These are phyloP conservation scores for Gastrolobium bilobum DNA, from an alignment of 306 rosid species.

Conservation along the genomic window DNA sequence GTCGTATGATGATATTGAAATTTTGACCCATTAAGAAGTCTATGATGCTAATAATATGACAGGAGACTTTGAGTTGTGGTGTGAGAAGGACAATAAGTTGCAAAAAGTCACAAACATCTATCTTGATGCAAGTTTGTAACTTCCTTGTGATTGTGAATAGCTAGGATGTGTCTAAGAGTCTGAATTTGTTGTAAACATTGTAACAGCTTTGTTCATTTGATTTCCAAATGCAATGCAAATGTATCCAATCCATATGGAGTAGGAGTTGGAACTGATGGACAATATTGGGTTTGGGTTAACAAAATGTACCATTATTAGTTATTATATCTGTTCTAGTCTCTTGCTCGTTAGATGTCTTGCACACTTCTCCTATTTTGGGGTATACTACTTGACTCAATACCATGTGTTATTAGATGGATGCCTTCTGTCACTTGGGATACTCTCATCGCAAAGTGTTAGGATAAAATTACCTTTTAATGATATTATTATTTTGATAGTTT, in stretches of 20 bases:
- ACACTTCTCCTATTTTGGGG: neutral
- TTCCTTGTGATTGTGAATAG: neutral
- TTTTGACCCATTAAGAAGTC: conserved; percentile 27
- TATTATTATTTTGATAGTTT: no score
- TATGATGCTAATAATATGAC: neutral
- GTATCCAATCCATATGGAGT: neutral
- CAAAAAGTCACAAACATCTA: neutral
- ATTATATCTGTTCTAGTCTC: neutral
- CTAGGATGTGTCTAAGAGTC: neutral
- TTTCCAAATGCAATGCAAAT: neutral
- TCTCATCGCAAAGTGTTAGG: no score
- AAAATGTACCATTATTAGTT: neutral
- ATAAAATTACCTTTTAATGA: no score
- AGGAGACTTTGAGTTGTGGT: neutral
- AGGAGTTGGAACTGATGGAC: neutral
- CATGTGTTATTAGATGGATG: neutral
- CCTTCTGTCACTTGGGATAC: neutral
- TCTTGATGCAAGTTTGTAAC: neutral
- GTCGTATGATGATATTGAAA: conserved; percentile 21
- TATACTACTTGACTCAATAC: no score
- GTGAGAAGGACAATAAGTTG: neutral
- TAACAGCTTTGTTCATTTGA: neutral
- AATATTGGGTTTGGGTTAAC: neutral
- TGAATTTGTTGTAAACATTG: neutral
- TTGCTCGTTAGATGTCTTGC: neutral